Base-by-base conservation (phyloP, 2,329 filamentous ascomycete genomes). In the Malbranchea cinnamomea region DNA sequence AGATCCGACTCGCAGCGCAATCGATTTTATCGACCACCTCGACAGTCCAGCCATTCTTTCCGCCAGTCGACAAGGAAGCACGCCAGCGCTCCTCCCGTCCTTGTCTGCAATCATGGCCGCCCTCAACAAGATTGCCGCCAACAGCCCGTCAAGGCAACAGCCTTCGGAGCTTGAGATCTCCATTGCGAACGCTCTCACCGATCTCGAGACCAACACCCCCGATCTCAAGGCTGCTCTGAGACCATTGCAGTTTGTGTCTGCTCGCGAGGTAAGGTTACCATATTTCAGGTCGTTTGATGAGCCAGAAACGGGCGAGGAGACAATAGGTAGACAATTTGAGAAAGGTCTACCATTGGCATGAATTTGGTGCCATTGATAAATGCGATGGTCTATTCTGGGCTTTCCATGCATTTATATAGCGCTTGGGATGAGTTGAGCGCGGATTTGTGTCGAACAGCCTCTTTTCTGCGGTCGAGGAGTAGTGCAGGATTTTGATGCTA, bases 141-240 rank as follows among this genome's bases (percentile, higher is more conserved):
- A 89, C 78, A 91, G 82, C 78, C 79, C 87, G 51, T 94, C 87
- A 67, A 76, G 83, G 72, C 74, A 80, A 63, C 91, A 78, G 68
- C 89, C 89, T 51, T 92, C 83, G 49, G 89, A 98, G 78, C 78
- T 95, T 53, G 89, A 98, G 82, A 77, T 73, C 65, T 82, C 69
- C 73, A 91, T 98, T 62, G 89, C 89, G 62, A 80, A 78, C 67
- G 89, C 89, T 68, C 82, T 98, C 47, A 91, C 79, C 72, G 89
- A 98, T 59, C 82, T 98, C 67, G 89, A 98, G 83, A 85, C 77
- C 71, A 94, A 94, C 78, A 93, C 89, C 59, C 71, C 84, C 62
- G 89, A 98, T 68, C 81, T 98, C 68, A 92, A 87, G 80, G 74
- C 74, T 57, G 79, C 84, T 52, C 79, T 98, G 60, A 79, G 89